These are phyloP conservation scores for Solanum piurae DNA, from an alignment of 257 asterid species.

Conservation along the genomic window DNA sequence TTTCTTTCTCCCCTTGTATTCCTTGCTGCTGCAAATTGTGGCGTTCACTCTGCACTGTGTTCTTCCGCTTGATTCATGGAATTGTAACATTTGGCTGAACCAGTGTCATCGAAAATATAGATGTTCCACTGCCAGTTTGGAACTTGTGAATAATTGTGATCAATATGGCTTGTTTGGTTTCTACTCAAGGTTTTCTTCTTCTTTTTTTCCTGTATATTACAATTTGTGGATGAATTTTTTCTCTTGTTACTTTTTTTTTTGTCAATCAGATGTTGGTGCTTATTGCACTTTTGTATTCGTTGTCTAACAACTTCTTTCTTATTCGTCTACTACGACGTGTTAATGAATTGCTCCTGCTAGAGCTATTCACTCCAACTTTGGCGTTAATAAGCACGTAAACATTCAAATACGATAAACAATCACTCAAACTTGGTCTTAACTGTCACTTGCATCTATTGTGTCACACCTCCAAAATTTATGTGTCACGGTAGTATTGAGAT, in stretches of 20 bases:
- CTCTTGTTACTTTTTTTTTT: neutral
- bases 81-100: neutral
- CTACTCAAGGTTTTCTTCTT: neutral
- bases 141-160: slow-evolving; percentile 2
- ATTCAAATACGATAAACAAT: too few species aligned
- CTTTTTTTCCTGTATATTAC: neutral
- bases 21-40: slow-evolving; percentile 3
- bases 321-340: neutral
- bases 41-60: slow-evolving; percentile 9
- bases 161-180: neutral
- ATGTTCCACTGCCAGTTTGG: neutral
- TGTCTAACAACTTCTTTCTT: neutral
- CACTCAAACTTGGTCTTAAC: neutral
- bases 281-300: neutral
- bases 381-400: neutral
- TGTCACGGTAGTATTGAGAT: neutral
- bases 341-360: neutral
- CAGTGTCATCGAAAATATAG: neutral
- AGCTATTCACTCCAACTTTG: neutral
- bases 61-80: neutral
- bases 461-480: neutral
- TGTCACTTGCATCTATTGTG: neutral
- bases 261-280: neutral
- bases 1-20: slow-evolving; percentile 3
- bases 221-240: neutral